Conservation (phyloP, 1,284 basidiomycete species). For the Apiotrichum porosum region DNA sequence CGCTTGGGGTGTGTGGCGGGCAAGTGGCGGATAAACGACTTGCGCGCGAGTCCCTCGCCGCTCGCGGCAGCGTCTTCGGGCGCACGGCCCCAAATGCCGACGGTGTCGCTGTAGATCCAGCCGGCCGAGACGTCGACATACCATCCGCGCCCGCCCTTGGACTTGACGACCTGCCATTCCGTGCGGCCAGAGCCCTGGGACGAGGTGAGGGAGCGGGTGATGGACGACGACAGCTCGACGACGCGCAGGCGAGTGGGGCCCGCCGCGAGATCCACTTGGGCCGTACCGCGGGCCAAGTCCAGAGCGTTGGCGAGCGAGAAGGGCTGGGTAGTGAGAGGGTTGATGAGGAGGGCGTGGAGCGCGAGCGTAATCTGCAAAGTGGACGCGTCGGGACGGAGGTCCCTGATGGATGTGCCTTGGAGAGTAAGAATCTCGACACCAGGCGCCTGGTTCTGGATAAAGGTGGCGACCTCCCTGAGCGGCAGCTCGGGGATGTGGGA, state of each 20-base stretch:
- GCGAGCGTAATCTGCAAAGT: slow-evolving; percentile 44
- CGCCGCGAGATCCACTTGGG: slow-evolving; percentile 42
- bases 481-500: slow-evolving; percentile 73
- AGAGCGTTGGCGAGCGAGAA: slow-evolving; percentile 53
- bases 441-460: slow-evolving; percentile 64
- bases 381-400: slow-evolving; percentile 52
- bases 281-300: slow-evolving; percentile 26
- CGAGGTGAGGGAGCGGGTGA: slow-evolving; percentile 55
- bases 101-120: slow-evolving; percentile 54
- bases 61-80: neutral
- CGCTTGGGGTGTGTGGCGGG: slow-evolving; percentile 59
- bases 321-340: slow-evolving; percentile 72
- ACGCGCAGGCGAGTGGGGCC: slow-evolving; percentile 76
- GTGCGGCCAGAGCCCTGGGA: slow-evolving; percentile 54
- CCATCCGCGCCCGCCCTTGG: slow-evolving; percentile 92
- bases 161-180: slow-evolving; percentile 77
- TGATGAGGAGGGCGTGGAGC: slow-evolving; percentile 60
- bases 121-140: slow-evolving; percentile 84
- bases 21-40: slow-evolving; percentile 38
- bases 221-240: slow-evolving; percentile 73
- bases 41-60: slow-evolving; percentile 7
- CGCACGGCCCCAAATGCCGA: slow-evolving; percentile 9
- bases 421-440: slow-evolving; percentile 84
- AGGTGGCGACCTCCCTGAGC: slow-evolving; percentile 63
- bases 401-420: slow-evolving; percentile 67